Conservation (phyloP, 805 yeast species). For the Suhomyces canberraensis region DNA sequence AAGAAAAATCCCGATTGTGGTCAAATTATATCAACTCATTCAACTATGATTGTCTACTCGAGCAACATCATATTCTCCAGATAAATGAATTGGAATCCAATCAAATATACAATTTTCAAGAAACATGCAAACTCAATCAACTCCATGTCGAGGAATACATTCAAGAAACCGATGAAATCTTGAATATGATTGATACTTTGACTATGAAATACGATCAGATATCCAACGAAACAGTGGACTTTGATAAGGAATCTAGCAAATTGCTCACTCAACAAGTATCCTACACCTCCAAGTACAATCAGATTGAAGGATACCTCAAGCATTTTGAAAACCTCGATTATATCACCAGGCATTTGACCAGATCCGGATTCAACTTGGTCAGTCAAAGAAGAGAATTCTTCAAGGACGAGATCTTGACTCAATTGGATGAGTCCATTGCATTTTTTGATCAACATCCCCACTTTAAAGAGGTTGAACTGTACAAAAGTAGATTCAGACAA, state of each 20-base stretch:
- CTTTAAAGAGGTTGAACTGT: slow-evolving; percentile 67
- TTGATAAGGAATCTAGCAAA: slow-evolving; percentile 54
- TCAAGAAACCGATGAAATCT: slow-evolving; percentile 43
- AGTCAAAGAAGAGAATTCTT: slow-evolving; percentile 46
- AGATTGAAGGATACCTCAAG: slow-evolving; percentile 47
- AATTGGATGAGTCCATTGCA: slow-evolving; percentile 63
- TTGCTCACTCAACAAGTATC: slow-evolving; percentile 46
- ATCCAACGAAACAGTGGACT: slow-evolving; percentile 57
- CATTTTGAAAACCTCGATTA: slow-evolving; percentile 70
- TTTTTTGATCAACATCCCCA: slow-evolving; percentile 51
- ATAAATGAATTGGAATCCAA: slow-evolving; percentile 38
- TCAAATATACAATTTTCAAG: slow-evolving; percentile 32
- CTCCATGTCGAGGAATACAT: slow-evolving; percentile 32
- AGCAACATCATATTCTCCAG: slow-evolving; percentile 37
- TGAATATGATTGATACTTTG: slow-evolving; percentile 45
- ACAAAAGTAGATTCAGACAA: slow-evolving; percentile 71
- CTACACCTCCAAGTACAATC: slow-evolving; percentile 39
- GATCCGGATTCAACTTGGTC: slow-evolving; percentile 64
- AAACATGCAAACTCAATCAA: slow-evolving; percentile 25
- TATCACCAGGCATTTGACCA: slow-evolving; percentile 64
- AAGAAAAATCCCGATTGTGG: slow-evolving; percentile 33
- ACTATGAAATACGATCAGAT: slow-evolving; percentile 55
- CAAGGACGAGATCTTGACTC: slow-evolving; percentile 40
- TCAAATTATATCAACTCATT: slow-evolving; percentile 34
- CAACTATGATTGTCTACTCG: slow-evolving; percentile 40